Percentiles rank a stretch among this genome's conserved stretches.
Conservation (phyloP, 139 green algal genomes). For the Protoeuglena noctilucae region DNA sequence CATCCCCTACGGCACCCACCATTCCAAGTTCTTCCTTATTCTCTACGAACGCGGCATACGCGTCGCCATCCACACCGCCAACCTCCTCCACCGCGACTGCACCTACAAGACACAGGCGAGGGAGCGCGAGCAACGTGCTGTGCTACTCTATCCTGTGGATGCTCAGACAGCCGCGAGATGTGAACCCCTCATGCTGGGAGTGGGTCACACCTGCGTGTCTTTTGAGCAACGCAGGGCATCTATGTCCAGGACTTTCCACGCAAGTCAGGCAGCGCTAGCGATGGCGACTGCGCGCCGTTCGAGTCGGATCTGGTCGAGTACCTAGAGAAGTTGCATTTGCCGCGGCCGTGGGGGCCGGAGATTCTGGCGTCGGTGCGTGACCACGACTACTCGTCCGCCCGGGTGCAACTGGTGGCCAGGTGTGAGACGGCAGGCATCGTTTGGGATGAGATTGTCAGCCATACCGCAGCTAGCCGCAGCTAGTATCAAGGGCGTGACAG, state of each 20-base stretch:
- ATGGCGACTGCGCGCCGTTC: slow-evolving; percentile 23
- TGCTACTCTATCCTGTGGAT: too few species aligned
- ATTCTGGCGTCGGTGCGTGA: slow-evolving; percentile 4
- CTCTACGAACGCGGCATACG: slow-evolving; percentile 35
- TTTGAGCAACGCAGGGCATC: slow-evolving; percentile 25
- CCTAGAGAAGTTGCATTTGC: slow-evolving; percentile 31
- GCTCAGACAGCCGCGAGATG: too few species aligned
- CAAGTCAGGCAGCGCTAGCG: slow-evolving; percentile 18
- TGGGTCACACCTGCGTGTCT: background rate
- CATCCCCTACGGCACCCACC: slow-evolving; percentile 15
- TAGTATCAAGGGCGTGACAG: too few species aligned
- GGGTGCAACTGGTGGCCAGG: slow-evolving; percentile 34
- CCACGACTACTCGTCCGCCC: slow-evolving; percentile 47
- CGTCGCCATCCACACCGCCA: slow-evolving; percentile 64
- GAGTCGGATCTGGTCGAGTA: slow-evolving; percentile 38
- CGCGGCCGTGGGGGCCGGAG: background rate
- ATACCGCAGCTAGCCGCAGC: background rate
- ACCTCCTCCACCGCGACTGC: slow-evolving; percentile 61
- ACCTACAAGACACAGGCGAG: slow-evolving; percentile 53
- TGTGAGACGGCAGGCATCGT: slow-evolving; percentile 33
- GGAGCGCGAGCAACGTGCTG: too few species aligned
- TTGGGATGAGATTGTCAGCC: slow-evolving; percentile 5
- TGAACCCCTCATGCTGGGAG: background rate
- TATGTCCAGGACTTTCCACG: slow-evolving; percentile 59
- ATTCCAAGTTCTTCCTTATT: slow-evolving; percentile 47